Conservation (phyloP, 352 stramenopile genomes). For the Globisporangium recalcitrans region DNA sequence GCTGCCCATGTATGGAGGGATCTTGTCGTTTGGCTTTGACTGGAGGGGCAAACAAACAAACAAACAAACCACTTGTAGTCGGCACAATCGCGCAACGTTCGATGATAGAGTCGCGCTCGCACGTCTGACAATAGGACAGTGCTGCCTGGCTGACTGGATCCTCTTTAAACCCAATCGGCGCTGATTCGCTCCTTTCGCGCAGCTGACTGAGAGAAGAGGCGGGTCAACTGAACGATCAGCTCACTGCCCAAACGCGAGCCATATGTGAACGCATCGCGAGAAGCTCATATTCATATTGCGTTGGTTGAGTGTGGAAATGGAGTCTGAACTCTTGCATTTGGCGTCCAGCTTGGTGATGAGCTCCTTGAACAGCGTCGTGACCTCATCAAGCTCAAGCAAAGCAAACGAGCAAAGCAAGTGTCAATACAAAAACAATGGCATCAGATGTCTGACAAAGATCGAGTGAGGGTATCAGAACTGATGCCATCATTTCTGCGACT, state of each 20-base stretch:
- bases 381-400: neutral
- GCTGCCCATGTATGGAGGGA: constrained; percentile 7
- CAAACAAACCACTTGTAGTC: neutral
- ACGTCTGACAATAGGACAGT: too few species aligned
- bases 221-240: neutral
- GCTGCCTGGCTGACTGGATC: neutral
- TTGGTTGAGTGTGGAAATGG: neutral
- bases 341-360: neutral
- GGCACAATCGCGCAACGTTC: constrained; percentile 1
- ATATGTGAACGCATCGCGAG: too few species aligned
- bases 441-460: constrained; percentile 1
- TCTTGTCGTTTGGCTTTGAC: neutral
- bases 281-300: too few species aligned
- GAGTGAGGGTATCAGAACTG: neutral
- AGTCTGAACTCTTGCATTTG: neutral
- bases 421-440: neutral
- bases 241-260: neutral
- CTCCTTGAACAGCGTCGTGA: neutral
- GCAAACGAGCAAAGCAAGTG: too few species aligned
- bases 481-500: too few species aligned
- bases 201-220: constrained; percentile 1
- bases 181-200: neutral
- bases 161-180: neutral
- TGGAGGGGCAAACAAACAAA: too few species aligned
- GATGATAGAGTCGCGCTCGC: neutral